These are phyloP conservation scores for Ulvella scutata DNA, from an alignment of 139 green algal genomes.

Conservation along the genomic window DNA sequence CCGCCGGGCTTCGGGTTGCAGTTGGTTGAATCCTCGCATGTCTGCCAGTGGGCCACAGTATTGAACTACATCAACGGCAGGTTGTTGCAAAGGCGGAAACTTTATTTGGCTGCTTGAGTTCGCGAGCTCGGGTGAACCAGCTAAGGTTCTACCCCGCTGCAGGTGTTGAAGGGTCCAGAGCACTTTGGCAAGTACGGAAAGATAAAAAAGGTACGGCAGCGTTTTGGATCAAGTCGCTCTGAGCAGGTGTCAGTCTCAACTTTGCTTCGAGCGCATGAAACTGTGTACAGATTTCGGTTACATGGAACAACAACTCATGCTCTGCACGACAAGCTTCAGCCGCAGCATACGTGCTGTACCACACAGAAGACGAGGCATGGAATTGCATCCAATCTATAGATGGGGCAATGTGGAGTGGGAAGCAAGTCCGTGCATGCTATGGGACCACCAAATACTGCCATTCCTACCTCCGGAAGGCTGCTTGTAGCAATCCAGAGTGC, in stretches of 20 bases:
- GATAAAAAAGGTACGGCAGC: slow-evolving; percentile 26
- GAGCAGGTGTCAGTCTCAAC: no score
- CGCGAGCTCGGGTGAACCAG: no score
- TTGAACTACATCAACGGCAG: no score
- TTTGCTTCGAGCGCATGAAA: no score
- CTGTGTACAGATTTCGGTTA: slow-evolving; percentile 52
- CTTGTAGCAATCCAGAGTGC: slow-evolving; percentile 81
- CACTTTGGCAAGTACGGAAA: slow-evolving; percentile 22
- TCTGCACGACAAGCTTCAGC: slow-evolving; percentile 4
- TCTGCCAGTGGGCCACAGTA: no score
- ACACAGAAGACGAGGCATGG: slow-evolving; percentile 48
- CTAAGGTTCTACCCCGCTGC: no score
- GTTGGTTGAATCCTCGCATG: no score
- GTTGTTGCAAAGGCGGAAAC: no score
- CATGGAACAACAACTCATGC: slow-evolving; percentile 29
- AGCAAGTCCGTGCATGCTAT: slow-evolving; percentile 66
- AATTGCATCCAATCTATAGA: slow-evolving; percentile 71
- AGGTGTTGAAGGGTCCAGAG: slow-evolving; percentile 22
- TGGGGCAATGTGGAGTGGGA: slow-evolving; percentile 43
- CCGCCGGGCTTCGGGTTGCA: no score
- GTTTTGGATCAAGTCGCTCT: no score
- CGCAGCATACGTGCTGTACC: slow-evolving; percentile 75
- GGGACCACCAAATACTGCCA: slow-evolving; percentile 96
- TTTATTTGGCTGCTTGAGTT: no score
- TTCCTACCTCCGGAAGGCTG: slow-evolving; percentile 68